Evolutionary conservation across 139 green algal genomes (phyloP), one percentile per base, ranked within the genome.

Genomic region (Chlamydomonas incerta): DNA sequence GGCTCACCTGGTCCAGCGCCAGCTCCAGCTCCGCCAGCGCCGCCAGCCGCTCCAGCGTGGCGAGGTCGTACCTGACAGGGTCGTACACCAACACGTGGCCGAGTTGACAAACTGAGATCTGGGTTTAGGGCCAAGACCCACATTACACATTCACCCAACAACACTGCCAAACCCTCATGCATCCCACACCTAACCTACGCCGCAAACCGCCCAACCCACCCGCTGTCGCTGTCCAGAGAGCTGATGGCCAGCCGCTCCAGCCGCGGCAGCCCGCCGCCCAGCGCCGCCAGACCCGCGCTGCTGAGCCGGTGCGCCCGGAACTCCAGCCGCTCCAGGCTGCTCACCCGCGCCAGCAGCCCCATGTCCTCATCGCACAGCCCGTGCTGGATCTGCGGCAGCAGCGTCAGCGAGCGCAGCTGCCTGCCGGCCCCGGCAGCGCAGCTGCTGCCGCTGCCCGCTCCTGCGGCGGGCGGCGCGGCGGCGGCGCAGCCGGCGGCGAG

Each of bases 291-390:
- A 31, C 82, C 82, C 14, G 57, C 37, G 82, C 71, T 82, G 33
- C 71, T 87, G 17, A 87, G 60, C 82, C 82, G 72, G 70, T 87
- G 60, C 28, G 81, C 81, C 70, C 81, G 29, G 81, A 87, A 87
- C 81, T 87, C 69, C 69, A 87, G 50, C 34, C 50, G 34, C 81
- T 87, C 81, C 69, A 87, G 69, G 20, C 33, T 50, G 28, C 29
- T 34, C 2, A 60, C 69, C 14, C 34, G 69, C 37, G 52, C 57
- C 69, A 87, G 81, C 68, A 52, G 26, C 0, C 10, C 57, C 81
- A 87, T 71, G 34, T 80, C 81, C 34, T 55, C 69, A 35, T 87
- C 81, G 23, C 81, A 70, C 31, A 87, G 69, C 18, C 81, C 81
- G 35, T 70, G 29, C 15, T 50, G 69, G 14, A 77, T 70, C 26